phyloP scores from a whole-genome alignment of 2,329 filamentous ascomycete genomes.

The Phialophora macrospora region DNA sequence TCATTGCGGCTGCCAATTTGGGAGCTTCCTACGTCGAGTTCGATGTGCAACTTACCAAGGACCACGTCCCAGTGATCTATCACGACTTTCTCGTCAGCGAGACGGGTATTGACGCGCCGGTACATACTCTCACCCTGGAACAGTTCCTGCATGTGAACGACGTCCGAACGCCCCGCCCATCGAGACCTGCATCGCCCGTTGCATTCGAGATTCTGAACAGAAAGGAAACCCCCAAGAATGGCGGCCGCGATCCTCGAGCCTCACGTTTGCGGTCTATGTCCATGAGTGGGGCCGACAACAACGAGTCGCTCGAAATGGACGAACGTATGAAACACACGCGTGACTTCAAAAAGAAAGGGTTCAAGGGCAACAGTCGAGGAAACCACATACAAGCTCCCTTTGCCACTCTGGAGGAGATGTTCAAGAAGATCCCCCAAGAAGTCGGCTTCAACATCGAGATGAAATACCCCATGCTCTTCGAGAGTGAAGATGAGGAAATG shows the following conservation, averaged over 20 bases:
- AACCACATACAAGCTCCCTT: slow-evolving; percentile 96
- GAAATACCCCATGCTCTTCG: slow-evolving; percentile 98
- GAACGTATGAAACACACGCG: slow-evolving; percentile 97
- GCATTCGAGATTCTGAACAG: slow-evolving; percentile 28
- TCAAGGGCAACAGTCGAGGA: slow-evolving; percentile 91
- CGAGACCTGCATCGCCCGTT: slow-evolving; percentile 54
- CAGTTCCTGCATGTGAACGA: slow-evolving; percentile 90
- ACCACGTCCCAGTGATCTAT: slow-evolving; percentile 97
- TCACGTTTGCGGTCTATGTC: slow-evolving; percentile 63
- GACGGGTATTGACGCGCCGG: slow-evolving; percentile 93
- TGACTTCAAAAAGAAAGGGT: slow-evolving; percentile 92
- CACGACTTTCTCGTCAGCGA: slow-evolving; percentile 98
- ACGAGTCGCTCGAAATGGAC: slow-evolving; percentile 58
- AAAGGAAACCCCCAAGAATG: slow-evolving; percentile 38
- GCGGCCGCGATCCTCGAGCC: slow-evolving; percentile 31
- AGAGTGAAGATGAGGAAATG: slow-evolving; percentile 95
- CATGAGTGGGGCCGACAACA: slow-evolving; percentile 58
- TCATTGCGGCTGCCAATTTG: slow-evolving; percentile 92
- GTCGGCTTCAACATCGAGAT: slow-evolving; percentile 99
- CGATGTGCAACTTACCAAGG: slow-evolving; percentile 98
- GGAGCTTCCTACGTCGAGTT: slow-evolving; percentile 75
- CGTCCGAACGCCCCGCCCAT: slow-evolving; percentile 53
- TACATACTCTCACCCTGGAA: slow-evolving; percentile 91
- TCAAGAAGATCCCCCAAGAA: slow-evolving; percentile 76
- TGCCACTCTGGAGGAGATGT: slow-evolving; percentile 91